A percentile compares a stretch with the other conserved stretches of the same genome.
Conservation (phyloP, 345 rosid species). For the Gossypium herbaceum region DNA sequence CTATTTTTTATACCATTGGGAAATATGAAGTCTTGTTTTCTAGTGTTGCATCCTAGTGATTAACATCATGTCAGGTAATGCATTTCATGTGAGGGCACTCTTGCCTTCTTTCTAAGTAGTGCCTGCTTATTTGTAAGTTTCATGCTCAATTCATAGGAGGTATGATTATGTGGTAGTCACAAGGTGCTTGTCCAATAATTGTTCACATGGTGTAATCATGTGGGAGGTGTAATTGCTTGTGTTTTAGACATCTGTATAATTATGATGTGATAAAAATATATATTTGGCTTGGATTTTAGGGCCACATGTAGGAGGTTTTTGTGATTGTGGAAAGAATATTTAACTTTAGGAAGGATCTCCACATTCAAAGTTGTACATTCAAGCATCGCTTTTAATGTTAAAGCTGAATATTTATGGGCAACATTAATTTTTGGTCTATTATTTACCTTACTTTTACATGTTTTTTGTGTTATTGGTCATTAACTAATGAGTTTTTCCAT, state of each 20-base stretch:
- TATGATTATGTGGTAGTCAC: neutral
- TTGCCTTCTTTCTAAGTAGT: neutral
- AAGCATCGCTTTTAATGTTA: neutral
- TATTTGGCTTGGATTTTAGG: neutral
- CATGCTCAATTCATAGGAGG: neutral
- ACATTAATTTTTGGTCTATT: neutral
- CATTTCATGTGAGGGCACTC: neutral
- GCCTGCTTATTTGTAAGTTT: neutral
- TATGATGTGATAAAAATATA: neutral
- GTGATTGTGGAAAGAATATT: neutral
- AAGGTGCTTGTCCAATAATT: neutral
- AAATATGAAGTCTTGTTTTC: constrained; percentile 3
- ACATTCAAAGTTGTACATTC: neutral
- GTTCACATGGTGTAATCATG: neutral
- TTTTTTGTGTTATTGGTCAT: constrained; percentile 5
- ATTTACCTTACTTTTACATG: neutral
- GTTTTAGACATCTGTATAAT: neutral
- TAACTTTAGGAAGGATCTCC: neutral
- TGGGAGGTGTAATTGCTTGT: neutral
- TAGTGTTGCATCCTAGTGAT: neutral
- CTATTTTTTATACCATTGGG: neutral
- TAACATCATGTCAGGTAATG: constrained; percentile 5
- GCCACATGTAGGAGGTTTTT: neutral
- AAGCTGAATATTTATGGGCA: neutral
- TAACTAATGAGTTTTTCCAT: neutral